Base-by-base conservation (phyloP, 306 rosid species). In the Vachellia collinsii region DNA sequence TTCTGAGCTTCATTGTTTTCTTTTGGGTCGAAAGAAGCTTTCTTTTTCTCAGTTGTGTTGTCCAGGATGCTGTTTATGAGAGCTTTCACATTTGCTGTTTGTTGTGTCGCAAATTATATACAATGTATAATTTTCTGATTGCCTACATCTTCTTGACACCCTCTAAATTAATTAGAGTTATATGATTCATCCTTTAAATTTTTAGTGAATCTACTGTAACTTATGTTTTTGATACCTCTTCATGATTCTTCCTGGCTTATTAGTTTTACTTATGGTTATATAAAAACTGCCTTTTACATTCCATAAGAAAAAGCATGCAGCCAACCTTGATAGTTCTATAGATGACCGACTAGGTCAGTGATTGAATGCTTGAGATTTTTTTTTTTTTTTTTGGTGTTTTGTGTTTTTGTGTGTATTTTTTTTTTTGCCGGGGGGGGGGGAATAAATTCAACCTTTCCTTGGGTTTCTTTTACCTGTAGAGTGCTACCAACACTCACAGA, bases 401-500 rank as follows among this genome's bases (percentile, higher is more conserved):
- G n/a, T n/a, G n/a, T n/a, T n/a, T n/a, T n/a, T n/a, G n/a, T n/a
- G n/a, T n/a, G n/a, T n/a, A 51, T 65, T 3, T 38, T n/a, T 46
- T 66, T 64, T 34, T 29, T 29, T 29, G n/a, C n/a, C n/a, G n/a
- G 34, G 34, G 34, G 34, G 34, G 34, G 34, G 9, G 22, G 38
- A 62, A 42, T 68, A 68, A 43, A 17, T 39, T 54, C 46, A 56
- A 48, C 23, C 23, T 71, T 25, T 47, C 8, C 14, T 29, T 25
- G 2, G n/a, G 59, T 46, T 42, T 76, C 20, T 29, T 76, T 64
- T 64, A 23, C 62, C 20, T 41, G 19, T 62, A 41, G 72, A 68
- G 74, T n/a, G 13, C 51, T 39, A 46, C 29, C 65, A 80, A 77
- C 42, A 54, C 42, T 74, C 82, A 14, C 71, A 65, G 44, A n/a